Conservation (phyloP, 2,329 filamentous ascomycete genomes). For the Colletotrichum eremochloae region DNA sequence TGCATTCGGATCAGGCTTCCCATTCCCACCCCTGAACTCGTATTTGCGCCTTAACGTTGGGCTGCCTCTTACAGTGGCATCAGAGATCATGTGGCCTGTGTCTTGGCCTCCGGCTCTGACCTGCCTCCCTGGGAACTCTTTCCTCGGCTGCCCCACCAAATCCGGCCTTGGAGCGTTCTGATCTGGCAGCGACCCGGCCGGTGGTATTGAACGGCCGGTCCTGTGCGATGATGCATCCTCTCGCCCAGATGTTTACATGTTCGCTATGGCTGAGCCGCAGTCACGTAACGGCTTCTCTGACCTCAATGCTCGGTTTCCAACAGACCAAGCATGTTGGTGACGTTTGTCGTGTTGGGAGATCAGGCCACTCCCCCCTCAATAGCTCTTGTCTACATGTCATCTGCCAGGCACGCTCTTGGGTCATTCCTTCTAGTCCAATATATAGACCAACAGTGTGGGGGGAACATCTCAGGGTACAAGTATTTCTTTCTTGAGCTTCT, state of each 20-base stretch:
- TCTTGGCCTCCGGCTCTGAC: background rate
- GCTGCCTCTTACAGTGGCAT: background rate
- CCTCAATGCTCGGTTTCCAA: background rate
- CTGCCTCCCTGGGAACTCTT: background rate
- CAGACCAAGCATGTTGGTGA: background rate
- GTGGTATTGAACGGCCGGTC: background rate
- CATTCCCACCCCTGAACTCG: background rate
- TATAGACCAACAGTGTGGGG: background rate
- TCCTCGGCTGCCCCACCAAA: background rate
- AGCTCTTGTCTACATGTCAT: background rate
- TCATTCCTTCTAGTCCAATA: background rate
- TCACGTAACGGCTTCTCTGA: background rate
- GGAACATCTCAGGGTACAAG: background rate
- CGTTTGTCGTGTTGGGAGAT: background rate
- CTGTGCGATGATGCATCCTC: background rate
- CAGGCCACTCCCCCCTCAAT: background rate
- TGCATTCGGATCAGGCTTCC: background rate
- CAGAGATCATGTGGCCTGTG: background rate
- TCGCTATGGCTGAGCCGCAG: background rate
- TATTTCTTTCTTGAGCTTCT: background rate
- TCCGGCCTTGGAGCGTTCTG: background rate
- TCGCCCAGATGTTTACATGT: background rate
- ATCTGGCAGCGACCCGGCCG: no score
- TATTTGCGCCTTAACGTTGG: background rate
- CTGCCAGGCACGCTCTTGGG: background rate